Evolutionary conservation across 225 moss, liverwort and hornwort species (phyloP).

Genomic region (Takakia lepidozioides): DNA sequence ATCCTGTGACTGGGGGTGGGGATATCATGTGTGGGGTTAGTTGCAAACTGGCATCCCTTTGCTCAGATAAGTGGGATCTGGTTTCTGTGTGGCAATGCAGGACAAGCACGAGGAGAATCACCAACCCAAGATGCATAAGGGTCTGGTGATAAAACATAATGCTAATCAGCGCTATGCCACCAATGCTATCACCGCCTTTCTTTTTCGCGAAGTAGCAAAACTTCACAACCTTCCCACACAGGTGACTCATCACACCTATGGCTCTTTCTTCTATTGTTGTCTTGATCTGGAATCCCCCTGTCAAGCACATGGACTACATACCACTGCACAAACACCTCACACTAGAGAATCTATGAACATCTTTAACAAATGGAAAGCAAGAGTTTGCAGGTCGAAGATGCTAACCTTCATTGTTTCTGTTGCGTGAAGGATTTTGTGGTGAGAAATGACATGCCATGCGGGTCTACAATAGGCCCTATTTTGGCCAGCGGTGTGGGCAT

Average conservation of each 20-base stretch:
- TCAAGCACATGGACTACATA: too few relatives aligned
- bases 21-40: too few relatives aligned
- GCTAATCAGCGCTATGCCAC: constrained; percentile 95
- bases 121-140: constrained; percentile 92
- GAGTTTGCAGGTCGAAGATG: too few relatives aligned
- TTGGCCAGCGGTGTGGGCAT: constrained; percentile 89
- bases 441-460: constrained; percentile 89
- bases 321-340: too few relatives aligned
- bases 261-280: too few relatives aligned
- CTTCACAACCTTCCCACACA: constrained; percentile 70
- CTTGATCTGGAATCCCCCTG: too few relatives aligned
- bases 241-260: constrained; percentile 30
- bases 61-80: too few relatives aligned
- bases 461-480: constrained; percentile 98
- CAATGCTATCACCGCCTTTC: constrained; percentile 75
- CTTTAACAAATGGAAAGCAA: too few relatives aligned
- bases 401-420: constrained; percentile 1
- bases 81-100: constrained; percentile 20
- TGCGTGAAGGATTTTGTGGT: constrained; percentile 72
- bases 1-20: too few relatives aligned
- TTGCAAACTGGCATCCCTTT: too few relatives aligned
- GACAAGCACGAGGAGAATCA: constrained; percentile 97
- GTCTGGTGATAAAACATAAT: constrained; percentile 89
- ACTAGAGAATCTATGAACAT: too few relatives aligned
- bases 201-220: constrained; percentile 77